Conservation (phyloP, 2,329 filamentous ascomycete genomes). For the Myotisia sp. region DNA sequence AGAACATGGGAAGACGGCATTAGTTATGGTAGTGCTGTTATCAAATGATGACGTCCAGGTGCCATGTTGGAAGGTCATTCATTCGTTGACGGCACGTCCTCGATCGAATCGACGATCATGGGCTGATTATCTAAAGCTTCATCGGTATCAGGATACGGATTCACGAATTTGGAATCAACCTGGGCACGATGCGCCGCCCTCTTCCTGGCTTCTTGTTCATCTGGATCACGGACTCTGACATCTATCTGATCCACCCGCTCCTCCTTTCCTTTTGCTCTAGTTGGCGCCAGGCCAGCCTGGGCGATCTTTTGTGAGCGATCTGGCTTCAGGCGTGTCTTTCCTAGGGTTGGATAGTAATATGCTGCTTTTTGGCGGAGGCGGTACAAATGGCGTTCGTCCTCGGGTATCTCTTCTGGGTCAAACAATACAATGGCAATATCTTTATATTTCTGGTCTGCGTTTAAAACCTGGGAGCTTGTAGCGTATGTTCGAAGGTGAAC, state of each 20-base stretch:
- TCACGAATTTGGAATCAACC: constrained; percentile 32
- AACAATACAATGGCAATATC: constrained; percentile 47
- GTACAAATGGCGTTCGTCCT: constrained; percentile 4
- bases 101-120: too few relatives aligned
- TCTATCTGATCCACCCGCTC: constrained; percentile 41
- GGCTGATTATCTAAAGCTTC: too few relatives aligned
- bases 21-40: too few relatives aligned
- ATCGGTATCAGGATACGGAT: constrained; percentile 19
- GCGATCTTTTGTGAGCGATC: constrained; percentile 32
- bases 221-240: constrained; percentile 37
- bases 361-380: constrained; percentile 37
- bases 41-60: too few relatives aligned
- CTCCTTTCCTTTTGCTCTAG: constrained; percentile 27
- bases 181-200: constrained; percentile 31
- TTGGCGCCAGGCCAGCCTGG: constrained; percentile 27
- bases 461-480: constrained; percentile 39
- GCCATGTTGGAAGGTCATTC: too few relatives aligned
- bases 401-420: constrained; percentile 29
- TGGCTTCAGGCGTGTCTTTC: constrained; percentile 42
- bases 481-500: constrained; percentile 48
- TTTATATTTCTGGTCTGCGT: constrained; percentile 38
- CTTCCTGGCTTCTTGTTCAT: constrained; percentile 36
- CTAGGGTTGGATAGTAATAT: constrained; percentile 48
- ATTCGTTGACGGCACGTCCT: too few relatives aligned
- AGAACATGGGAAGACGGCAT: too few relatives aligned